Evolutionary conservation across 805 yeast species (phyloP).

Genomic region (Wickerhamomyces canadensis): DNA sequence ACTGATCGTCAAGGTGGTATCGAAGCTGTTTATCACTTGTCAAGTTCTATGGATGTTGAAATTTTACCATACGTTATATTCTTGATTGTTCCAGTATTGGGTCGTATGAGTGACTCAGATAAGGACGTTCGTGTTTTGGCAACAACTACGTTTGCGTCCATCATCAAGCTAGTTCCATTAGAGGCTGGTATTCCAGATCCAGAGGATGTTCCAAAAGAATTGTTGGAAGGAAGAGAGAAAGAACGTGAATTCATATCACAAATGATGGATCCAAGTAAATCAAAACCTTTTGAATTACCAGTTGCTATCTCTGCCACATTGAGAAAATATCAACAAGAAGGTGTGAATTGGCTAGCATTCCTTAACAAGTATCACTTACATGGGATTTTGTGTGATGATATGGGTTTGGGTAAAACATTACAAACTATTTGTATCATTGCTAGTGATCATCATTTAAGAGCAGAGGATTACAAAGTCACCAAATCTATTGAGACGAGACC

Average conservation of each 20-base stretch:
- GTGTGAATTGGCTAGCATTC: constrained; percentile 97
- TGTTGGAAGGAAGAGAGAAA: constrained; percentile 82
- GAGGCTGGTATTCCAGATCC: constrained; percentile 98
- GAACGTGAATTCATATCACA: constrained; percentile 94
- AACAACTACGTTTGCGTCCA: constrained; percentile 93
- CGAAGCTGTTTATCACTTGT: constrained; percentile 83
- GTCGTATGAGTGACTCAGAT: constrained; percentile 96
- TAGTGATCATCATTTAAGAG: constrained; percentile 87
- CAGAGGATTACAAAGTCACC: constrained; percentile 57
- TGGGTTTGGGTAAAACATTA: constrained; percentile 97
- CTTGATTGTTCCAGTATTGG: constrained; percentile 91
- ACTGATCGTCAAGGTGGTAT: constrained; percentile 88
- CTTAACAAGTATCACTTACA: constrained; percentile 91
- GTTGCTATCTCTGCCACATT: constrained; percentile 89
- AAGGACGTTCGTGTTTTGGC: constrained; percentile 84
- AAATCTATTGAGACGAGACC: constrained; percentile 60
- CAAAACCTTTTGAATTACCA: constrained; percentile 82
- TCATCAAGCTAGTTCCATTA: constrained; percentile 90
- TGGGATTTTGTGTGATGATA: constrained; percentile 97
- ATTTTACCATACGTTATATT: constrained; percentile 94
- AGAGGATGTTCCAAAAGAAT: constrained; percentile 76
- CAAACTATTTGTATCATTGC: constrained; percentile 97
- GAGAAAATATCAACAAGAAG: constrained; percentile 95
- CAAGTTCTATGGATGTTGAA: constrained; percentile 78
- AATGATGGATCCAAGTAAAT: constrained; percentile 95